Evolutionary conservation across 805 yeast species (phyloP).

Genomic region (Zygosaccharomyces bisporus): DNA sequence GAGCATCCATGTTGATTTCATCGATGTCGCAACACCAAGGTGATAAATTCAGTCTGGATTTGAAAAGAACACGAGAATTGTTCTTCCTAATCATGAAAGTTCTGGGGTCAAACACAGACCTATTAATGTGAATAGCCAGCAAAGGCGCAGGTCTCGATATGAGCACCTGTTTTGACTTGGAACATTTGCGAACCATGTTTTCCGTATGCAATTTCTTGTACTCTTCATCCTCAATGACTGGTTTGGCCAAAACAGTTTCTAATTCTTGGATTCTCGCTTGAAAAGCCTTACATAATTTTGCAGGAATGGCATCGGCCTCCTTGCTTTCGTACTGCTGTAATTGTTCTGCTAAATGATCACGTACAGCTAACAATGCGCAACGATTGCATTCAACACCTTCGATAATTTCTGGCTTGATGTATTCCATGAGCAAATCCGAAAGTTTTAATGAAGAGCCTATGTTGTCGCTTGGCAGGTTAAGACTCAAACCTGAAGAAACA

Average conservation of each 20-base stretch:
- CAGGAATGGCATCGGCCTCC: slow-evolving; percentile 21
- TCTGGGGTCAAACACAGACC: slow-evolving; percentile 87
- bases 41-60: slow-evolving; percentile 60
- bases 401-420: slow-evolving; percentile 78
- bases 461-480: slow-evolving; percentile 57
- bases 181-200: slow-evolving; percentile 67
- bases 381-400: slow-evolving; percentile 94
- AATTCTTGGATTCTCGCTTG: slow-evolving; percentile 46
- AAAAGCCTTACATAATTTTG: slow-evolving; percentile 38
- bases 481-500: slow-evolving; percentile 67
- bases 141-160: slow-evolving; percentile 80
- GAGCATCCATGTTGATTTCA: slow-evolving; percentile 75
- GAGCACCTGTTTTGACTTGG: slow-evolving; percentile 78
- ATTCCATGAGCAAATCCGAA: slow-evolving; percentile 54
- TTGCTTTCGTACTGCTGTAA: slow-evolving; percentile 28
- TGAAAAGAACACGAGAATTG: slow-evolving; percentile 76
- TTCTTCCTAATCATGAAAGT: slow-evolving; percentile 83
- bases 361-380: slow-evolving; percentile 70
- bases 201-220: slow-evolving; percentile 71
- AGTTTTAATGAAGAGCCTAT: slow-evolving; percentile 44
- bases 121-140: slow-evolving; percentile 80
- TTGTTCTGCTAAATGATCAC: slow-evolving; percentile 45
- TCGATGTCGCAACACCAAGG: slow-evolving; percentile 66
- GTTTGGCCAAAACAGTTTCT: slow-evolving; percentile 52
- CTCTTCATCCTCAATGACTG: slow-evolving; percentile 74